Conservation (phyloP, 2,329 filamentous ascomycete genomes). For the Fusarium coffeatum region DNA sequence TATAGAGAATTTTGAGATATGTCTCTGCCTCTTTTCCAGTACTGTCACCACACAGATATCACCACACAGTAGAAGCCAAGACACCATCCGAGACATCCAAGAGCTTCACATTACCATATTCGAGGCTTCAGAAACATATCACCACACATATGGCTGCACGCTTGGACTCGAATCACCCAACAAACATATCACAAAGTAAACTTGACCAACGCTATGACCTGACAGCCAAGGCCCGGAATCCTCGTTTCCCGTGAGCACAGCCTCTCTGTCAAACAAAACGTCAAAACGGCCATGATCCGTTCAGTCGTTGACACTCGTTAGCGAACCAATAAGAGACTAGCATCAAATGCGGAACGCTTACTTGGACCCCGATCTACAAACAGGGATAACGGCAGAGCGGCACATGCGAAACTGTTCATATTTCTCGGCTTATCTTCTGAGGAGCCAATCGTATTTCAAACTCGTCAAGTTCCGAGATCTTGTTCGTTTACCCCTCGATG, state of each 20-base stretch:
- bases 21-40: not conserved
- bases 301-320: not conserved
- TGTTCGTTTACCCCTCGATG: not conserved
- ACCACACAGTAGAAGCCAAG: not conserved
- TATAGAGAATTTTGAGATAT: not conserved
- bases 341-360: not conserved
- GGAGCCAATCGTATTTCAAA: conserved; percentile 3
- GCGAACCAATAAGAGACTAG: not conserved
- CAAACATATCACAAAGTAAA: conserved; percentile 5
- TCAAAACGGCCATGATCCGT: not conserved
- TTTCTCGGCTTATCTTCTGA: not conserved
- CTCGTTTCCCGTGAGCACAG: conserved; percentile 18
- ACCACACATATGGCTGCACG: not conserved
- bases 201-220: conserved; percentile 51
- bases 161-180: not conserved
- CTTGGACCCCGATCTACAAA: conserved; percentile 1
- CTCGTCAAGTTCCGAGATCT: conserved; percentile 20
- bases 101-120: conserved; percentile 1
- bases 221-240: conserved; percentile 13
- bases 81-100: conserved; percentile 7
- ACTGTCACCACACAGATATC: not conserved
- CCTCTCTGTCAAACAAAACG: conserved; percentile 20
- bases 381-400: not conserved
- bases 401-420: not conserved
- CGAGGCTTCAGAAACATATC: conserved; percentile 2